A percentile compares a stretch with the other conserved stretches of the same genome.
Evolutionary conservation across 2,329 filamentous ascomycete species (phyloP).

Genomic region (Stemphylium vesicarium): DNA sequence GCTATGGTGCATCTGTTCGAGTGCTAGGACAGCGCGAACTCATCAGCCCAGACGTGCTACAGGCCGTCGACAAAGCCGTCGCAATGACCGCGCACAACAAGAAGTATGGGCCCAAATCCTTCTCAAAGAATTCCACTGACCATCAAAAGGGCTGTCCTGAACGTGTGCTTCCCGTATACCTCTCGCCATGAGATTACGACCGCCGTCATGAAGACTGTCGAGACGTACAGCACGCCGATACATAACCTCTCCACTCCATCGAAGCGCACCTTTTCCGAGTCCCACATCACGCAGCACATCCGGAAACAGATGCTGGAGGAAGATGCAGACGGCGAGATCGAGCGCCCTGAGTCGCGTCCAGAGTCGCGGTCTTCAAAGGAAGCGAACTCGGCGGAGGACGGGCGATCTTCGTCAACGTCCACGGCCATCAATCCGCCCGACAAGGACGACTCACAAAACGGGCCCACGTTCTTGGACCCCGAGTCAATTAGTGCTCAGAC

Average conservation of each 20-base stretch:
- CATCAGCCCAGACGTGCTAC: constrained; percentile 84
- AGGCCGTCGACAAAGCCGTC: constrained; percentile 85
- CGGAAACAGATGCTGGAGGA: constrained; percentile 57
- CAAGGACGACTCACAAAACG: constrained; percentile 32
- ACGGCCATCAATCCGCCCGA: constrained; percentile 46
- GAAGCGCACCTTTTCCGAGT: constrained; percentile 80
- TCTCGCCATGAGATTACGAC: constrained; percentile 94
- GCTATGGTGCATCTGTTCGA: constrained; percentile 86
- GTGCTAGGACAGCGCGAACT: constrained; percentile 85
- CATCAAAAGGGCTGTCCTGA: constrained; percentile 67
- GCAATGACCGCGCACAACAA: constrained; percentile 87
- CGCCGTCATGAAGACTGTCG: constrained; percentile 84
- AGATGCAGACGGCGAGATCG: constrained; percentile 42
- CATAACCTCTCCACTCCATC: constrained; percentile 58
- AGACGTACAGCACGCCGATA: constrained; percentile 80
- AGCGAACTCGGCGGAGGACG: constrained; percentile 34
- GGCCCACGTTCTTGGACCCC: constrained; percentile 66
- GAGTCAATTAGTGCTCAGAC: constrained; percentile 87
- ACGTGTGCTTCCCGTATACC: constrained; percentile 98
- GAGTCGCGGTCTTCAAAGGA: constrained; percentile 47
- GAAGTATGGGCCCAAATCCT: constrained; percentile 59
- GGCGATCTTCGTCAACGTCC: constrained; percentile 47
- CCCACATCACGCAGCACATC: constrained; percentile 85
- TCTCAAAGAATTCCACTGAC: constrained; percentile 9
- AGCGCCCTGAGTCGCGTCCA: constrained; percentile 37